Base-by-base conservation (phyloP, 495 filamentous ascomycete genomes). In the Hypoxylon trugodes region DNA sequence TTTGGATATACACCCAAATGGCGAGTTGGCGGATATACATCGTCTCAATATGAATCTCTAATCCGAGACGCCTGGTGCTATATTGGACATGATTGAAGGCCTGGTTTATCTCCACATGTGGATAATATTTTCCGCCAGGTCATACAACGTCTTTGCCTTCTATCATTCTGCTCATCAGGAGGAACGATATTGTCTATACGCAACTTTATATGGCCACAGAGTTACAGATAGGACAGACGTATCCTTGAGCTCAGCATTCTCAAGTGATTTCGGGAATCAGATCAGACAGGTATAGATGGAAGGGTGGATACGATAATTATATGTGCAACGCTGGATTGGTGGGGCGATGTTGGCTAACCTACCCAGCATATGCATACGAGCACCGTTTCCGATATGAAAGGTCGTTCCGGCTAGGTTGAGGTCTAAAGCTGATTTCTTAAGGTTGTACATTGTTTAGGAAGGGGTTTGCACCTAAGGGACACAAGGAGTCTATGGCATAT, bases 401-500 rank as follows among this genome's bases (percentile, higher is more conserved):
- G 62, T 35, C 37, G 6, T 42, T 54, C 48, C 33, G 51, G 53
- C 57, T 59, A 21, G 46, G 30, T 57, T 57, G 19, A 48, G 41
- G 53, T 42, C 32, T 25, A 24, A 40, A 46, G 8, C 38, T 28
- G 21, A 53, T 61, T 66, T 66, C 52, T 33, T 61, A 58, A 50
- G 32, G 47, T 67, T 58, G 53, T 42, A 57, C 42, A 58, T 43
- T 57, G 54, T 42, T 45, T 25, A 41, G n/a, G 15, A 38, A 22
- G 43, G 50, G 28, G 15, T 18, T 16, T 41, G 36, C 16, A 61
- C 51, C 51, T 51, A 46, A 41, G 52, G 55, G 63, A 40, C 26
- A 67, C 33, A 58, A 33, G 58, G 64, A 61, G 64, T 61, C 46
- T 61, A 46, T 26, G 57, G 58, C 58, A 67, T 67, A 67, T 67